Evolutionary conservation across 169 alveolate species (phyloP), one percentile per base, ranked within the genome.

Genomic region (Cryptosporidium felis): DNA sequence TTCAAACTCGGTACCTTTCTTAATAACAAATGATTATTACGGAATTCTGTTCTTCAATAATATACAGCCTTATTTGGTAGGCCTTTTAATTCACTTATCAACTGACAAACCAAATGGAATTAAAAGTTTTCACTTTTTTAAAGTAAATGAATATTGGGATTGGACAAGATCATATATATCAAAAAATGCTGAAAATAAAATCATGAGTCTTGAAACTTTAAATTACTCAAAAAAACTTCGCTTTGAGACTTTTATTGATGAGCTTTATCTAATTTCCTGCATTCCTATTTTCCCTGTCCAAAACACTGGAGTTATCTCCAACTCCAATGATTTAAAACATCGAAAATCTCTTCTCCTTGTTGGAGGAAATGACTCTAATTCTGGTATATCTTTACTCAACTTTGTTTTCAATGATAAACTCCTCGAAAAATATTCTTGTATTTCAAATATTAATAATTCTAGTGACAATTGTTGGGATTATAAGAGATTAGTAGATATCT

Each of bases 91-190:
- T 6, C 51, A 49, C 3, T 9, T 74, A 6, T 49, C 85, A 9
- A n/a, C 60, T 28, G 74, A 53, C 23, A 32, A 53, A 49, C 10
- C 74, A 12, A 49, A 23, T 49, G 85, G 85, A 21, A 53, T 74
- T 38, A 51, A 36, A 38, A 26, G 46, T n/a, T 53, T 51, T 2
- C 28, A 36, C 21, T 74, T 65, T 65, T 40, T 74, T 56, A 74
- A 74, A 36, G 59, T 74, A n/a, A 21, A 53, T 18, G 74, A 74
- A 53, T 74, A 74, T 18, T 74, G 85, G 85, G 85, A 74, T 26
- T 74, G 85, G 85, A 74, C 26, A 9, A 49, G 42, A 38, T 12
- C 18, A n/a, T 74, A 74, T 56, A 5, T 74, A 4, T 8, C 60
- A 10, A 34, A 38, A 26, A 21, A 21, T 21, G n/a, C n/a, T n/a